Evolutionary conservation across 1,284 basidiomycete species (phyloP).

Genomic region (Heterobasidion irregulare): DNA sequence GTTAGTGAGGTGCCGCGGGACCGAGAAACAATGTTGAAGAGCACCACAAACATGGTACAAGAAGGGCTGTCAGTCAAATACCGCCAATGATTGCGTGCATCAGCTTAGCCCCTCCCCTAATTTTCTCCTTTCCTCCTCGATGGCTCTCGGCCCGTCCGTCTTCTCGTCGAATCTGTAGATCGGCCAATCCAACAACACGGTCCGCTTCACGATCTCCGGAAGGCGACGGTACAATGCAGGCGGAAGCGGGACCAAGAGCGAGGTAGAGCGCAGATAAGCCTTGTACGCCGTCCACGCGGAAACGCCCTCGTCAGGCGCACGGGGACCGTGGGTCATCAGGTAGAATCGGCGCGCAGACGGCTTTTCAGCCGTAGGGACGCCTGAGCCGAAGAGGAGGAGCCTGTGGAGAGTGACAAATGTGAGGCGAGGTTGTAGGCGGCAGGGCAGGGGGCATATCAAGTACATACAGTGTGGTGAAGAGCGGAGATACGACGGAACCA

Average conservation of each 20-base stretch:
- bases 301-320: constrained; percentile 20
- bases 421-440: neutral
- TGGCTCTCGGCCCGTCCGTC: constrained; percentile 38
- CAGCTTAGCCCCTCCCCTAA: neutral
- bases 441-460: constrained; percentile 33
- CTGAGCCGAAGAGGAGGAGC: constrained; percentile 60
- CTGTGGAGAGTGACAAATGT: constrained; percentile 19
- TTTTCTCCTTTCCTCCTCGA: constrained; percentile 24
- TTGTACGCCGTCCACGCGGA: constrained; percentile 51
- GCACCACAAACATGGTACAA: too few relatives aligned
- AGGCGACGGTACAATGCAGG: constrained; percentile 48
- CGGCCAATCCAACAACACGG: constrained; percentile 55
- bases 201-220: constrained; percentile 48
- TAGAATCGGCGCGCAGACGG: constrained; percentile 61
- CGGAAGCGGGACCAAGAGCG: constrained; percentile 60
- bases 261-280: constrained; percentile 50
- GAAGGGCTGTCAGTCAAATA: too few relatives aligned
- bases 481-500: constrained; percentile 50
- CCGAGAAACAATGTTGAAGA: too few relatives aligned
- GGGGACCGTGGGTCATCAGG: constrained; percentile 41
- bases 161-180: constrained; percentile 52
- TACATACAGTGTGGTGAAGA: constrained; percentile 58
- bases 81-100: too few relatives aligned
- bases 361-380: constrained; percentile 68
- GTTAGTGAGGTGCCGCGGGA: too few relatives aligned